phyloP scores from a whole-genome alignment of 257 asterid species.

The Gentiana macrophylla region DNA sequence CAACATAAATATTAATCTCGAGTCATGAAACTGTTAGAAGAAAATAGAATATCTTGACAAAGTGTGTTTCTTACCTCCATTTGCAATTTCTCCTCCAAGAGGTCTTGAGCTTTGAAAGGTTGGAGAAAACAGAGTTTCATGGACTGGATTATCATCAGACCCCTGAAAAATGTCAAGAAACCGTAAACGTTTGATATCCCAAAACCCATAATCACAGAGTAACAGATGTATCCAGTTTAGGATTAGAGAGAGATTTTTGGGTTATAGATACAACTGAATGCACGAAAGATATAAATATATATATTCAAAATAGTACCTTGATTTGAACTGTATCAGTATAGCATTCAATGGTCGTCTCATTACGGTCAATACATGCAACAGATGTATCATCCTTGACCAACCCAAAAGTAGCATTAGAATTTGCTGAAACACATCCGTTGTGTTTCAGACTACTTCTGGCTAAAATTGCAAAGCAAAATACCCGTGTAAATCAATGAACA shows the following conservation, averaged over 20 bases:
- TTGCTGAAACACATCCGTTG: conserved; percentile 32
- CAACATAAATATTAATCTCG: conserved; percentile 10
- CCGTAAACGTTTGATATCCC: background rate
- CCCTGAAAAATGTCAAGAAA: conserved; percentile 21
- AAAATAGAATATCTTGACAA: conserved; percentile 13
- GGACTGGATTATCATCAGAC: conserved; percentile 28
- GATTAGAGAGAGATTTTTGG: too few relatives aligned
- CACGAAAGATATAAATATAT: too few relatives aligned
- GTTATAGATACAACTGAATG: too few relatives aligned
- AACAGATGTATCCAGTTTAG: too few relatives aligned
- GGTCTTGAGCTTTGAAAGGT: conserved; percentile 53
- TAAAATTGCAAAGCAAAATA: conserved; percentile 24
- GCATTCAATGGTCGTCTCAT: conserved; percentile 22
- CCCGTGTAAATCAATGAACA: too few relatives aligned
- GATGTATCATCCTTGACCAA: conserved; percentile 39
- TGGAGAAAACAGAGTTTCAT: conserved; percentile 81
- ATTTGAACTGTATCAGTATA: conserved; percentile 15
- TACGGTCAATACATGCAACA: conserved; percentile 26
- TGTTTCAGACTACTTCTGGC: conserved; percentile 42
- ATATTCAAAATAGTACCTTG: conserved; percentile 28
- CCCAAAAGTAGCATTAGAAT: conserved; percentile 51
- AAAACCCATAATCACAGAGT: too few relatives aligned
- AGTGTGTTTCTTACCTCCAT: too few relatives aligned
- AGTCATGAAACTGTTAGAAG: background rate
- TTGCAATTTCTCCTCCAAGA: conserved; percentile 45